Evolutionary conservation across 2,329 filamentous ascomycete genomes (phyloP).

Genomic region (Pseudomassariella vexata): DNA sequence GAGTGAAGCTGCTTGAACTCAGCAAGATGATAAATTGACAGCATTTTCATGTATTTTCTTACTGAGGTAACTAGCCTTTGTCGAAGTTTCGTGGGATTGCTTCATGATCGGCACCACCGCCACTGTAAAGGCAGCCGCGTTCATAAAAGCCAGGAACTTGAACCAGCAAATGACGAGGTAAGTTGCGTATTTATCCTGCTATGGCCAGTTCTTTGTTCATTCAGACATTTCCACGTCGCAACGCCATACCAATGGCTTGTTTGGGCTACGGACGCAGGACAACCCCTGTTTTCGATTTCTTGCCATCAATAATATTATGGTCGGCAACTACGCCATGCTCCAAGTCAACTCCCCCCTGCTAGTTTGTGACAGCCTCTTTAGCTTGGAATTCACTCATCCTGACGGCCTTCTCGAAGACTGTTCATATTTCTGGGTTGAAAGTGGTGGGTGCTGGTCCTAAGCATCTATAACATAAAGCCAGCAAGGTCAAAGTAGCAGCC

Average conservation of each 20-base stretch:
- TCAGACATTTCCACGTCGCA: not conserved
- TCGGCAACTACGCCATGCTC: not conserved
- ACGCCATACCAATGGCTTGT: not conserved
- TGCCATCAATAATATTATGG: not conserved
- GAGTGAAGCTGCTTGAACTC: not conserved
- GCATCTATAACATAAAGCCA: too few relatives aligned
- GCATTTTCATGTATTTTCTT: not conserved
- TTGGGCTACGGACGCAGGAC: not conserved
- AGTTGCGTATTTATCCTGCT: not conserved
- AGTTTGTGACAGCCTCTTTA: too few relatives aligned
- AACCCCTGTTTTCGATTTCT: not conserved
- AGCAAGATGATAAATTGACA: not conserved
- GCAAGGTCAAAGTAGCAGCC: too few relatives aligned
- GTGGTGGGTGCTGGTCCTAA: too few relatives aligned
- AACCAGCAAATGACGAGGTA: conserved; percentile 1
- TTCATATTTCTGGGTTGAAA: too few relatives aligned
- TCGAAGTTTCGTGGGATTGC: not conserved
- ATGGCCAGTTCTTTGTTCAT: not conserved
- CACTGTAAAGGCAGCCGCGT: not conserved
- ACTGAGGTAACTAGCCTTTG: not conserved
- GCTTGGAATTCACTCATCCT: too few relatives aligned
- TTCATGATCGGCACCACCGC: not conserved
- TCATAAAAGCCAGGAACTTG: not conserved
- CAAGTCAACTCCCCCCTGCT: too few relatives aligned
- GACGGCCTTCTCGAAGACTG: too few relatives aligned